Evolutionary conservation across 2,329 filamentous ascomycete species (phyloP).

Genomic region (Fusarium azukiicola): DNA sequence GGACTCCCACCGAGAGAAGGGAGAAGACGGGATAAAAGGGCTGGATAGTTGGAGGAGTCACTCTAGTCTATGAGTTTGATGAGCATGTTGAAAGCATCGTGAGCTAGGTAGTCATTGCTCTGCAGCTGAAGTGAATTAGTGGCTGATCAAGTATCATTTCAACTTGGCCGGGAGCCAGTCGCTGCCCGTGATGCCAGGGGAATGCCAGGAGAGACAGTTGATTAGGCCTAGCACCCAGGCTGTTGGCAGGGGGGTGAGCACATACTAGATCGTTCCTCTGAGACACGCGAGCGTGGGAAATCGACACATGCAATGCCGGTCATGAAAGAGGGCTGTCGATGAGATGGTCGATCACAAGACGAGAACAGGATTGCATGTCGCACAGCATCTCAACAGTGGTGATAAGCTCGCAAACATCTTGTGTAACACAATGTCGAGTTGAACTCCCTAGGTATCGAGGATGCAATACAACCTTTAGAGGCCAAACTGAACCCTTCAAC

Average conservation of each 20-base stretch:
- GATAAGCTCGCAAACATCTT: conserved; percentile 10
- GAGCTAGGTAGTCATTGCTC: background rate
- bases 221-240: conserved; percentile 16
- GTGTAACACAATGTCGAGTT: conserved; percentile 20
- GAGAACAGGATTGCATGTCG: conserved; percentile 13
- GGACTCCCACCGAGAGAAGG: background rate
- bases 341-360: background rate
- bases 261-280: conserved; percentile 8
- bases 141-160: conserved; percentile 14
- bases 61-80: background rate
- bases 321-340: background rate
- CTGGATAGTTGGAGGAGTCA: background rate
- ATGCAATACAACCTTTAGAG: conserved; percentile 25
- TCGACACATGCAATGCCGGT: conserved; percentile 12
- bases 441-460: conserved; percentile 16
- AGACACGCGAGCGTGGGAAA: conserved; percentile 14
- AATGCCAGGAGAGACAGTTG: conserved; percentile 39
- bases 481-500: background rate
- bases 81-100: background rate
- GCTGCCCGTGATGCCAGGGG: conserved; percentile 30
- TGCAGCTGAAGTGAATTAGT: background rate
- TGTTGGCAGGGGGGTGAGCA: conserved; percentile 18
- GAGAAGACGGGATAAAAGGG: background rate
- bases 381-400: conserved; percentile 6
- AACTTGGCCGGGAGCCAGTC: conserved; percentile 25